Base-by-base conservation (phyloP, 140 eudicot genomes). In the Anethum foeniculum region DNA sequence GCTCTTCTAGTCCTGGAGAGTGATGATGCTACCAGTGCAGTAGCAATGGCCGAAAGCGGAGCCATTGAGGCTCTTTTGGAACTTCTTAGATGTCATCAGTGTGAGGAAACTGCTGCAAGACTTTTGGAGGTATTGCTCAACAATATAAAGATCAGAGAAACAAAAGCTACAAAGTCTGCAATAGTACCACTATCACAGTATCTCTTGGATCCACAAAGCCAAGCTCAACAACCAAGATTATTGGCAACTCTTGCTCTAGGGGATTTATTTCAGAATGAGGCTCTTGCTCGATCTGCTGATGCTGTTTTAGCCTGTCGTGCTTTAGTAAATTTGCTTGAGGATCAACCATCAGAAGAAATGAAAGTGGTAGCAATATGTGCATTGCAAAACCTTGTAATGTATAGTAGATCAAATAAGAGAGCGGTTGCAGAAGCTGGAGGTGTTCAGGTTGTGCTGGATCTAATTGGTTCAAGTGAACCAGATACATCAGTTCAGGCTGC, bases 391-490 rank as follows among this genome's bases (percentile, higher is more conserved):
- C 99, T 96, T 84, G 98, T 96, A 28, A 96, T 93, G 97, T 90
- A 90, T 83, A 93, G 99, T 86, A 88, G 97, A 30, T 90, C 98
- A 21, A 96, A 96, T 79, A 96, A 96, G 81, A 88, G 99, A 82
- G 99, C 99, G 2, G 99, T 96, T 85, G 98, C 99, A 32, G 99
- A 96, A 85, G 99, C 98, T 80, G 99, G 99, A 18, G 99, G 99
- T 51, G 98, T 96, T 80, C 99, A 96, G 84, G 94, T 93, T 46
- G 91, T 96, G 64, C 93, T 96, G 49, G 99, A 96, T 89, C 84
- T 96, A 81, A 96, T 96, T 81, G 91, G 96, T 80, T 93, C 98
- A 38, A 93, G 99, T 85, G 99, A 96, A 73, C 96, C 93, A 0
- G 99, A 93, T n/a, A 93, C 99, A 7, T 96, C 99, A 11, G 88